phyloP scores from a whole-genome alignment of 352 stramenopile genomes.

The Phytopythium vexans region DNA sequence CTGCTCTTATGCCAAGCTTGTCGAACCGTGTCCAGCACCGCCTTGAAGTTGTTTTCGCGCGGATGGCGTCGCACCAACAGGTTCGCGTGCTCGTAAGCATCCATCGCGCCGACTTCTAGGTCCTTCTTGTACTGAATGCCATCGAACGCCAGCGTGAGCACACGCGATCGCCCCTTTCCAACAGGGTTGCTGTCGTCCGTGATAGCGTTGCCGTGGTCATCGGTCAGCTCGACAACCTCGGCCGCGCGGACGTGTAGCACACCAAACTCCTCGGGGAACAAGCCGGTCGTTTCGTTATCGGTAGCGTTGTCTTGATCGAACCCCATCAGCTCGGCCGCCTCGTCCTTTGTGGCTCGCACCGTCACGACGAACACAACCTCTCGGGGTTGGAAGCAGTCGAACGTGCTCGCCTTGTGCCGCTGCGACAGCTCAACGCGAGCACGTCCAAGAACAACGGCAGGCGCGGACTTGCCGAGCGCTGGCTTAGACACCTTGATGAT shows the following conservation, averaged over 20 bases:
- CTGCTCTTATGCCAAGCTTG: slow-evolving; percentile 9
- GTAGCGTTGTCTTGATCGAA: slow-evolving; percentile 25
- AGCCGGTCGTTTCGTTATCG: slow-evolving; percentile 21
- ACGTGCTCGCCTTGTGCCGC: slow-evolving; percentile 45
- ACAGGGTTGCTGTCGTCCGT: slow-evolving; percentile 4
- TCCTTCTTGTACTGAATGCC: slow-evolving; percentile 94
- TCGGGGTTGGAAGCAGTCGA: slow-evolving; percentile 89
- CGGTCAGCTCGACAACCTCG: slow-evolving; percentile 80
- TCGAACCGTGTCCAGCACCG: slow-evolving; percentile 89
- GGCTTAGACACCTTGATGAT: slow-evolving; percentile 89
- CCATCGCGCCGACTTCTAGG: slow-evolving; percentile 43
- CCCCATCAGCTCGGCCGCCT: slow-evolving; percentile 64
- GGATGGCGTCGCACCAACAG: slow-evolving; percentile 89
- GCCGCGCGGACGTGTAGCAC: slow-evolving; percentile 74
- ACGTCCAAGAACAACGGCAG: slow-evolving; percentile 82
- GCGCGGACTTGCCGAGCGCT: slow-evolving; percentile 82
- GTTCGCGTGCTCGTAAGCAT: slow-evolving; percentile 91
- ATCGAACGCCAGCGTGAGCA: slow-evolving; percentile 90
- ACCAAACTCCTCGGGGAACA: slow-evolving; percentile 88
- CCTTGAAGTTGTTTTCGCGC: slow-evolving; percentile 95
- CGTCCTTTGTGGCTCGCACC: slow-evolving; percentile 61
- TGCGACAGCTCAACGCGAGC: slow-evolving; percentile 84
- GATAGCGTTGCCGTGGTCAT: slow-evolving; percentile 73
- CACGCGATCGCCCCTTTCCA: slow-evolving; percentile 71
- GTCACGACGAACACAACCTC: slow-evolving; percentile 95